Conservation (phyloP, 1,139 yeast species). For the Geotrichum aggregatum region DNA sequence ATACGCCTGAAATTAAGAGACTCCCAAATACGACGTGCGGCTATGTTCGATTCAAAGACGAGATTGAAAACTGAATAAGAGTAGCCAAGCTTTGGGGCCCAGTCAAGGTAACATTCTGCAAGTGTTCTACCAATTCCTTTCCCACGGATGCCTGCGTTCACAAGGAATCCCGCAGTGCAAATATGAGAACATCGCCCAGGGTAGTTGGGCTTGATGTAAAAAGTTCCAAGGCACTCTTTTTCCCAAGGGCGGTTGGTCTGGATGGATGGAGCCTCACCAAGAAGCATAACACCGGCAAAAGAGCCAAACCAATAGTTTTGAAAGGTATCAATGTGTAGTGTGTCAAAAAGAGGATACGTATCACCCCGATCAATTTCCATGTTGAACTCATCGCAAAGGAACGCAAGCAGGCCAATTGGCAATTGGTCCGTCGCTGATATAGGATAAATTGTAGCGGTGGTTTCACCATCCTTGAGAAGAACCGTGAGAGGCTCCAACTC, state of each 20-base stretch:
- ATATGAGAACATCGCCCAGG: conserved; percentile 92
- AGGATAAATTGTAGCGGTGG: conserved; percentile 90
- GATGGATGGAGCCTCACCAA: conserved; percentile 45
- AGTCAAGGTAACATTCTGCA: conserved; percentile 76
- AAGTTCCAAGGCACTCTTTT: conserved; percentile 81
- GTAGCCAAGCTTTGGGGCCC: conserved; percentile 90
- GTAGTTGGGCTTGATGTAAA: conserved; percentile 78
- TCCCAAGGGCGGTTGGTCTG: conserved; percentile 67
- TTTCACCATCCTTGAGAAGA: conserved; percentile 77
- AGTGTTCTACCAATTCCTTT: conserved; percentile 85
- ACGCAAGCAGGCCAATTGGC: conserved; percentile 74
- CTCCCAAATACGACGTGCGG: conserved; percentile 78
- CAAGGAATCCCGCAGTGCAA: conserved; percentile 86
- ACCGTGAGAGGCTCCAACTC: conserved; percentile 53
- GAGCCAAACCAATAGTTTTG: conserved; percentile 82
- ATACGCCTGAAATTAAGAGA: conserved; percentile 70
- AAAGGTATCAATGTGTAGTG: conserved; percentile 67
- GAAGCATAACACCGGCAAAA: conserved; percentile 76
- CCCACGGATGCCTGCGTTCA: conserved; percentile 89
- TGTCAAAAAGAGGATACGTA: conserved; percentile 78
- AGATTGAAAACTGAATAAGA: conserved; percentile 78
- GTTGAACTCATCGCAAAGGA: conserved; percentile 85
- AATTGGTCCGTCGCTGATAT: conserved; percentile 57
- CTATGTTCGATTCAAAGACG: conserved; percentile 81
- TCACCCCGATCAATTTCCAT: conserved; percentile 90